Conservation (phyloP, 306 rosid genomes). For the Amphicarpaea edgeworthii region DNA sequence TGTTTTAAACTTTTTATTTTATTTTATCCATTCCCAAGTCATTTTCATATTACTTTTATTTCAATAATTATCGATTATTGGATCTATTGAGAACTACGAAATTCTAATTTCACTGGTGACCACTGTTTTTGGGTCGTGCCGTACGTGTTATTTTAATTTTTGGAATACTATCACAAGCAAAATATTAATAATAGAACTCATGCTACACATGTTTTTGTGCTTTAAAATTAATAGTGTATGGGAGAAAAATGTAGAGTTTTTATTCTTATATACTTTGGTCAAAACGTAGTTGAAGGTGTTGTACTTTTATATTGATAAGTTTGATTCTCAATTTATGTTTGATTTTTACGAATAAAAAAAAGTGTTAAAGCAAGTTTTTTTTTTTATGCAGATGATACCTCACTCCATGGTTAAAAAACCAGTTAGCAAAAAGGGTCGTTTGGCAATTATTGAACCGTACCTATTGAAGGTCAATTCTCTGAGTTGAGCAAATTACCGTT, state of each 20-base stretch:
- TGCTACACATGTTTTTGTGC: slow-evolving; percentile 12
- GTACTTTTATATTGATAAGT: too few relatives aligned
- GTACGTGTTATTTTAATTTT: neutral
- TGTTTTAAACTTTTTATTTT: neutral
- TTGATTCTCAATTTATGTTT: too few relatives aligned
- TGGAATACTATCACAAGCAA: neutral
- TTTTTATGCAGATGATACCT: too few relatives aligned
- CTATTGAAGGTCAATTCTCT: neutral
- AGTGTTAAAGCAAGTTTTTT: too few relatives aligned
- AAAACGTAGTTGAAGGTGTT: too few relatives aligned
- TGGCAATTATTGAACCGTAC: neutral
- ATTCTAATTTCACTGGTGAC: neutral
- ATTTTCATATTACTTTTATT: slow-evolving; percentile 13
- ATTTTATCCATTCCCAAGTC: slow-evolving; percentile 18
- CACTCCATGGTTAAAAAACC: too few relatives aligned
- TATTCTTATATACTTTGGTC: too few relatives aligned
- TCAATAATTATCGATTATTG: neutral
- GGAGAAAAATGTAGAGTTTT: too few relatives aligned
- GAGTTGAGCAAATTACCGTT: neutral
- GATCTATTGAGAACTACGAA: neutral
- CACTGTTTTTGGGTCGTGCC: neutral
- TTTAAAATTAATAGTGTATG: neutral
- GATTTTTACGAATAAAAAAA: too few relatives aligned
- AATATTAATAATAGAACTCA: neutral
- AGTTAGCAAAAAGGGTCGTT: neutral